phyloP scores from a whole-genome alignment of 164 flowering plant species.

The Tetracentron sinense region DNA sequence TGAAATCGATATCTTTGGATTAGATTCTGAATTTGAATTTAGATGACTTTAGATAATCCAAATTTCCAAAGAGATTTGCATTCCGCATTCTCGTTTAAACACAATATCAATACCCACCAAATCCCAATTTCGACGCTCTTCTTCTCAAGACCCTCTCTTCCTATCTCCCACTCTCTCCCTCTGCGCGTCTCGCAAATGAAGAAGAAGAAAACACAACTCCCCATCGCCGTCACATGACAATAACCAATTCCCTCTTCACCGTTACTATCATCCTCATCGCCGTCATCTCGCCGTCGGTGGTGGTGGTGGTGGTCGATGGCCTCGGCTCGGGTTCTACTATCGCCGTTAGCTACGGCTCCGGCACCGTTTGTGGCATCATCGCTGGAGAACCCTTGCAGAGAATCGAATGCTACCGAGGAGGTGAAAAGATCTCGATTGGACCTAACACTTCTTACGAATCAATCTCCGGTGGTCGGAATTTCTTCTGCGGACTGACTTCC shows the following conservation, averaged over 20 bases:
- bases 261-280: slow-evolving; percentile 12
- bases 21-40: no score
- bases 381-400: slow-evolving; percentile 37
- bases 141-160: no score
- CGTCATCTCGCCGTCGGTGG: slow-evolving; percentile 7
- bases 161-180: no score
- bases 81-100: no score
- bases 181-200: no score
- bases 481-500: slow-evolving; percentile 69
- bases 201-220: slow-evolving; percentile 4
- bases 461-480: slow-evolving; percentile 59
- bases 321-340: slow-evolving; percentile 64
- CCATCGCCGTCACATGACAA: slow-evolving; percentile 33
- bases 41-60: no score
- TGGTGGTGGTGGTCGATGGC: slow-evolving; percentile 10
- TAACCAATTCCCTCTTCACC: slow-evolving; percentile 9
- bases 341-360: slow-evolving; percentile 46
- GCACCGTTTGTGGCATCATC: slow-evolving; percentile 69
- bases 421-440: slow-evolving; percentile 12
- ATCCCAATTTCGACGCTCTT: no score
- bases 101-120: no score
- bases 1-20: no score
- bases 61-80: no score
- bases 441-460: slow-evolving; percentile 54
- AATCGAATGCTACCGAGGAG: slow-evolving; percentile 46